These are phyloP conservation scores for Leptographium procerum DNA, from an alignment of 2,329 filamentous ascomycete species.

Conservation along the genomic window DNA sequence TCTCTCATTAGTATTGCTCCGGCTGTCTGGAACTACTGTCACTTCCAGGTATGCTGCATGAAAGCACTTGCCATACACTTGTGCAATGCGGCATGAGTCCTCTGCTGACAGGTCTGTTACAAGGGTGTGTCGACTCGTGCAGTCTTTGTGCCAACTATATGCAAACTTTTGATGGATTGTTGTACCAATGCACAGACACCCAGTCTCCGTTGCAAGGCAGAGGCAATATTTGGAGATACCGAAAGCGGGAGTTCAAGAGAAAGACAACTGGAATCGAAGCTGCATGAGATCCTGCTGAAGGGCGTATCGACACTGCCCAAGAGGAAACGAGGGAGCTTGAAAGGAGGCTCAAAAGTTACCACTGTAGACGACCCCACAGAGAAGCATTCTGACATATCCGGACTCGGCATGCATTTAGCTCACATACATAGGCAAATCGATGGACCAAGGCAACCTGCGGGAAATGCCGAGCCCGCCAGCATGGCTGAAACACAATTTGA, in stretches of 20 bases:
- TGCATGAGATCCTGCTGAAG: constrained; percentile 10
- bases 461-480: not conserved
- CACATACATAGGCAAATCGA: not conserved
- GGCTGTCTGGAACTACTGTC: constrained; percentile 11
- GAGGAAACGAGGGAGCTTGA: not conserved
- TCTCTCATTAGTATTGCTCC: constrained; percentile 12
- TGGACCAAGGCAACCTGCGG: not conserved
- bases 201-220: constrained; percentile 7
- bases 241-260: not conserved
- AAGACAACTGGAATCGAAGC: not conserved
- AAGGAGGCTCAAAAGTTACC: not conserved
- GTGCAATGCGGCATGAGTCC: not conserved
- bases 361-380: not conserved
- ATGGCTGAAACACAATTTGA: not conserved
- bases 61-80: too few relatives aligned
- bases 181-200: constrained; percentile 8
- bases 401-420: not conserved
- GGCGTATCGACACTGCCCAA: not conserved
- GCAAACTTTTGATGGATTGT: constrained; percentile 5
- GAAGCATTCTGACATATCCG: not conserved
- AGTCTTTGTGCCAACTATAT: constrained; percentile 5
- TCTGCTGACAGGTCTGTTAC: not conserved
- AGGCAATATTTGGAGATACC: not conserved
- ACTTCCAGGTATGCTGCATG: constrained; percentile 8
- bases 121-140: constrained; percentile 5